Evolutionary conservation across 306 rosid genomes (phyloP).

Genomic region (Dryas drummondii): DNA sequence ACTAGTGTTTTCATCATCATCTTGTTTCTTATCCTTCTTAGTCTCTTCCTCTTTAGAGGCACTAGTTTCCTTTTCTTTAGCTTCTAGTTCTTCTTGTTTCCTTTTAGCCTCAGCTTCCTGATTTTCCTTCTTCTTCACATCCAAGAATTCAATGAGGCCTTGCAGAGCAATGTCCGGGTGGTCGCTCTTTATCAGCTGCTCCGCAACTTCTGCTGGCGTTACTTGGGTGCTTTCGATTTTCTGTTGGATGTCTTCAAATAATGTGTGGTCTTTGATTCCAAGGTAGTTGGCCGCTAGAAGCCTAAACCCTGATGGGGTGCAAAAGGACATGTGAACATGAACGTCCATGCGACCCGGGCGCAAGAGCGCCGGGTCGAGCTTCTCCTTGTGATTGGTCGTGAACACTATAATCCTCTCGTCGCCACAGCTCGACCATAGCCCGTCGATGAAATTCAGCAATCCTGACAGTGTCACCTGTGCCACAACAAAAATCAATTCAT

Average conservation of each 20-base stretch:
- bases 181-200: slow-evolving; percentile 31
- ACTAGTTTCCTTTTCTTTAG: background rate
- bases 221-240: slow-evolving; percentile 19
- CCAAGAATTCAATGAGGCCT: slow-evolving; percentile 31
- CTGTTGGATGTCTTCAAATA: slow-evolving; percentile 31
- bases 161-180: slow-evolving; percentile 14
- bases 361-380: slow-evolving; percentile 43
- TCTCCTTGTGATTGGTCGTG: slow-evolving; percentile 52
- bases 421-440: slow-evolving; percentile 52
- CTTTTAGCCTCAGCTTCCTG: slow-evolving; percentile 29
- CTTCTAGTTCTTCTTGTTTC: slow-evolving; percentile 7
- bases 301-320: slow-evolving; percentile 42
- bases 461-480: slow-evolving; percentile 48
- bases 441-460: slow-evolving; percentile 47
- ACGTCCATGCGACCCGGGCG: slow-evolving; percentile 58
- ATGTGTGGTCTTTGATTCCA: slow-evolving; percentile 32
- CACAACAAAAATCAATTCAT: background rate
- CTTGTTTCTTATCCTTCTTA: slow-evolving; percentile 1
- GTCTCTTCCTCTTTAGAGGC: background rate
- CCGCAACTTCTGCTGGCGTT: slow-evolving; percentile 46
- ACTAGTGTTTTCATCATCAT: background rate
- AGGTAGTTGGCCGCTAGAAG: slow-evolving; percentile 37
- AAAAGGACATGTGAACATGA: slow-evolving; percentile 51
- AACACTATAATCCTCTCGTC: slow-evolving; percentile 51
- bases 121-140: slow-evolving; percentile 22